Evolutionary conservation across 2,329 filamentous ascomycete species (phyloP).

Genomic region (Hypoxylon sp.): DNA sequence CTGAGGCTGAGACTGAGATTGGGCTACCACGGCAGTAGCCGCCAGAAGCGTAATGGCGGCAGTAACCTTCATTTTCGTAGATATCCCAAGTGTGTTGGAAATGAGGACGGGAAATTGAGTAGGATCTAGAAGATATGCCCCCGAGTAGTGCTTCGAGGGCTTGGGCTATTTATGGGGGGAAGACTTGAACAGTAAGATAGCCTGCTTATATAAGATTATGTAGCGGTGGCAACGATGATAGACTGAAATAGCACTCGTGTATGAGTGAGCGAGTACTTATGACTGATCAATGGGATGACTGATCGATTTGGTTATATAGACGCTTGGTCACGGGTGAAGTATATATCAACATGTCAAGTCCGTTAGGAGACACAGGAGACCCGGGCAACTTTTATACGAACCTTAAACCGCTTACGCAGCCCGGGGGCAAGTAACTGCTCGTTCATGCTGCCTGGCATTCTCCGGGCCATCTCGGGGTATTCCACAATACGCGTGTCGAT

Average conservation of each 20-base stretch:
- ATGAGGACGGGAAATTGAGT: neutral
- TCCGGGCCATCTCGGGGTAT: conserved; percentile 43
- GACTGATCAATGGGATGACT: conserved; percentile 20
- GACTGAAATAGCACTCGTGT: conserved; percentile 20
- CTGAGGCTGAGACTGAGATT: conserved; percentile 27
- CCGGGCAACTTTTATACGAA: conserved; percentile 36
- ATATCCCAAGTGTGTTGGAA: conserved; percentile 1
- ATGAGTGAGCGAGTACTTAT: conserved; percentile 14
- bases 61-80: conserved; percentile 45
- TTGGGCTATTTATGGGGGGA: conserved; percentile 3
- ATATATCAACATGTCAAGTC: conserved; percentile 20
- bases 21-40: conserved; percentile 41
- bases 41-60: conserved; percentile 36
- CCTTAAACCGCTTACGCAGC: conserved; percentile 42
- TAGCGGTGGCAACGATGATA: neutral
- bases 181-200: conserved; percentile 4
- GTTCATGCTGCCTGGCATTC: conserved; percentile 31
- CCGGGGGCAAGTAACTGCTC: conserved; percentile 21
- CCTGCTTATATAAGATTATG: conserved; percentile 5
- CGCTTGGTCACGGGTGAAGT: conserved; percentile 16
- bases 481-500: conserved; percentile 43
- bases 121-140: neutral
- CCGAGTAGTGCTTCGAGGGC: neutral
- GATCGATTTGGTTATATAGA: conserved; percentile 40
- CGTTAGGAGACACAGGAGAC: conserved; percentile 14